Evolutionary conservation across 1,139 yeast genomes (phyloP), one percentile per base, ranked within the genome.

Genomic region (Nematodospora anomalae): DNA sequence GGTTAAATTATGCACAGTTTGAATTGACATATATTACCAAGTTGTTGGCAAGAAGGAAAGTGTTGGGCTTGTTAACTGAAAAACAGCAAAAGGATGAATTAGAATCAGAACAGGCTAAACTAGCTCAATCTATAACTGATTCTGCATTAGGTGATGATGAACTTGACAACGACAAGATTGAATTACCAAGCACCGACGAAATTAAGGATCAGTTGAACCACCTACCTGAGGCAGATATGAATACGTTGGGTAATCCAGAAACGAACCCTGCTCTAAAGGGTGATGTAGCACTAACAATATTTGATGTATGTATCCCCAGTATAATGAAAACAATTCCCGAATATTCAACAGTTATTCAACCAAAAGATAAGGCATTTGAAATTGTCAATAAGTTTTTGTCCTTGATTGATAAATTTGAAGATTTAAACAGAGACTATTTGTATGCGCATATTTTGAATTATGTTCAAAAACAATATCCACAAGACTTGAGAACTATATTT

Each of bases 231-330:
- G 88, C 90, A 12, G 95, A 89, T 55, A 75, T 88, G 72, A 82
- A 80, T 47, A 82, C 87, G 76, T 68, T 90, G 46, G 97, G 97
- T 25, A 81, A 82, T 47, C 82, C 85, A 10, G 92, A 84, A 36
- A 79, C 88, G 16, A 90, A 89, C 53, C 96, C 97, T 6, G 97
- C 95, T 0, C 69, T 90, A 49, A 80, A 80, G 51, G 97, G 97
- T 40, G 96, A 89, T 55, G 80, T 90, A 37, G 94, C 94, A 3
- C 69, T 89, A 48, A 79, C 95, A 0, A 77, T 89, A 15, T 89
- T 78, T 53, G 96, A 89, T 57, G 73, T 85, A 30, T 82, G 85
- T 31, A 64, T 84, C 39, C 74, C 77, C 20, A 69, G 79, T 4
- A 53, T 83, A 28, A 49, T 64, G 39, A 63, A 64, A 33, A 41